These are phyloP conservation scores for Teunomyces tritomae DNA, from an alignment of 805 yeast genomes.

Conservation along the genomic window DNA sequence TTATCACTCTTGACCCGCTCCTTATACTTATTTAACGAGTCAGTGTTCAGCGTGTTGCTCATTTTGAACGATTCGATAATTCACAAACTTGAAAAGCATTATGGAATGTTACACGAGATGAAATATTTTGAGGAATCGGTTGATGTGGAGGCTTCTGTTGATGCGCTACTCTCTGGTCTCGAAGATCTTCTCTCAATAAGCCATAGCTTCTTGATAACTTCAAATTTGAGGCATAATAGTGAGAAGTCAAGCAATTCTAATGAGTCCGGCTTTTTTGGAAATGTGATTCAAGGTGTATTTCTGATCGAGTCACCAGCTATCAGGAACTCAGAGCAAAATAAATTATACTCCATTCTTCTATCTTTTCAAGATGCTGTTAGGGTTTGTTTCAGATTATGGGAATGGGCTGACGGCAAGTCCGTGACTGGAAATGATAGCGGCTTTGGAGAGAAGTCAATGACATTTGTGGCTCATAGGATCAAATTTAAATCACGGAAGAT, in stretches of 20 bases:
- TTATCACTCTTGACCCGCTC: constrained; percentile 50
- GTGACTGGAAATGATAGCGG: background rate
- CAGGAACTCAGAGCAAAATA: constrained; percentile 49
- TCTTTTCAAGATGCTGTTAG: constrained; percentile 61
- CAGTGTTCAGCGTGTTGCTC: constrained; percentile 54
- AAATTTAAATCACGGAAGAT: constrained; percentile 68
- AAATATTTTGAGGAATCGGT: constrained; percentile 12
- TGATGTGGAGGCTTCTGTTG: constrained; percentile 44
- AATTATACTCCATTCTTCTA: constrained; percentile 54
- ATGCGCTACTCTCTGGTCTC: constrained; percentile 53
- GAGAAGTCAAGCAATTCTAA: constrained; percentile 12
- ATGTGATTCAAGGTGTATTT: constrained; percentile 76
- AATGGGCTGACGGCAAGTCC: constrained; percentile 52
- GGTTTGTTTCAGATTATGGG: constrained; percentile 66
- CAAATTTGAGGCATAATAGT: constrained; percentile 18
- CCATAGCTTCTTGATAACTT: constrained; percentile 50
- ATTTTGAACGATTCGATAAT: constrained; percentile 53
- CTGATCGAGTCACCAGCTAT: constrained; percentile 63
- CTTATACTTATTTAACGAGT: constrained; percentile 47
- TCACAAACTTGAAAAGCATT: constrained; percentile 33
- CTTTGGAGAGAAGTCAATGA: constrained; percentile 26
- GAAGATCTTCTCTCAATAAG: constrained; percentile 62
- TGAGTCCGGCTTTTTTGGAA: constrained; percentile 58
- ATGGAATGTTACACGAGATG: constrained; percentile 22
- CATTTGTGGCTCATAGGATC: constrained; percentile 50